Evolutionary conservation across 805 yeast species (phyloP).

Genomic region (Starmerella vitae): DNA sequence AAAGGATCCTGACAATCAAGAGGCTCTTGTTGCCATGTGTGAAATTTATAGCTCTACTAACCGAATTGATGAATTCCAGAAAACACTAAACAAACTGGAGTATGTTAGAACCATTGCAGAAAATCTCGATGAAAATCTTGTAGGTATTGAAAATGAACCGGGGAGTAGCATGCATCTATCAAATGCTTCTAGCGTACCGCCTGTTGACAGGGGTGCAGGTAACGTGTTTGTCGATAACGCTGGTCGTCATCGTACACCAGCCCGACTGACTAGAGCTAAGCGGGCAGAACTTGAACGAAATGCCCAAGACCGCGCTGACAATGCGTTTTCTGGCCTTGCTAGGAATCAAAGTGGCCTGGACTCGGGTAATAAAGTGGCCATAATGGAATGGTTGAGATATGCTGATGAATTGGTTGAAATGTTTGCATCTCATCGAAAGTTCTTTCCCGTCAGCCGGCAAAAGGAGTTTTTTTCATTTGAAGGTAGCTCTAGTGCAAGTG

Average conservation of each 20-base stretch:
- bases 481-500: conserved; percentile 31
- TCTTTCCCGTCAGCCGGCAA: conserved; percentile 65
- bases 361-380: conserved; percentile 44
- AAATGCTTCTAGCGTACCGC: too few relatives aligned
- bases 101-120: conserved; percentile 4
- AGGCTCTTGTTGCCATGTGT: conserved; percentile 62
- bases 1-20: conserved; percentile 38
- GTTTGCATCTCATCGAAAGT: conserved; percentile 61
- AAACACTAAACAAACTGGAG: conserved; percentile 8
- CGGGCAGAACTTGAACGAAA: conserved; percentile 36
- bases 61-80: conserved; percentile 24
- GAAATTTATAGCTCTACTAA: conserved; percentile 50
- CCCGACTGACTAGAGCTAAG: conserved; percentile 18
- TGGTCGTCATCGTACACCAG: conserved; percentile 1
- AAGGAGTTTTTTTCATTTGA: conserved; percentile 25
- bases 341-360: conserved; percentile 39
- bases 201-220: not conserved
- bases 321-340: conserved; percentile 32
- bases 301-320: conserved; percentile 35
- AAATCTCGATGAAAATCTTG: not conserved
- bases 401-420: conserved; percentile 75
- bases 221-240: conserved; percentile 10
- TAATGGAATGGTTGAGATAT: conserved; percentile 65
- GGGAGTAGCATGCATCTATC: too few relatives aligned
- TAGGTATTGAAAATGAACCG: not conserved